These are phyloP conservation scores for Lactarius indigo DNA, from an alignment of 768 basidiomycete species.

Conservation along the genomic window DNA sequence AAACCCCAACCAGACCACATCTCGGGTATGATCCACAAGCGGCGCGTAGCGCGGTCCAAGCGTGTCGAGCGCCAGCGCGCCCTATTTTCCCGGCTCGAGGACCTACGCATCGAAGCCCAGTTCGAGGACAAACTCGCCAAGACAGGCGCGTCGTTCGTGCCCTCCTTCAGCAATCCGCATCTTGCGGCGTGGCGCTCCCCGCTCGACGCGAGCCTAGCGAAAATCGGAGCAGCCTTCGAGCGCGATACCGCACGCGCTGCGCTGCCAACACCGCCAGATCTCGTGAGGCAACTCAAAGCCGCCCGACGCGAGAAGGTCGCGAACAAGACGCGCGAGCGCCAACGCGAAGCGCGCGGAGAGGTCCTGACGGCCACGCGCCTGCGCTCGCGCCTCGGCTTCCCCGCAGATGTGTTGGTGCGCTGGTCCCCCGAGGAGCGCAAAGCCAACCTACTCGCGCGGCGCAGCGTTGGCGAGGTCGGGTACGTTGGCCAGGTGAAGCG, in stretches of 20 bases:
- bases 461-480: constrained; percentile 61
- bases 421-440: constrained; percentile 49
- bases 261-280: constrained; percentile 44
- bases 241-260: constrained; percentile 43
- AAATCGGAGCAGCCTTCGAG: constrained; percentile 35
- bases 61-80: constrained; percentile 39
- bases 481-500: constrained; percentile 67
- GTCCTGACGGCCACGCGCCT: constrained; percentile 45
- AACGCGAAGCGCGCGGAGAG: constrained; percentile 64
- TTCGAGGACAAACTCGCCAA: constrained; percentile 37
- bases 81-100: constrained; percentile 35
- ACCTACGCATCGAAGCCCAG: constrained; percentile 36
- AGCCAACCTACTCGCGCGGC: constrained; percentile 47
- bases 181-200: constrained; percentile 35
- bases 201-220: constrained; percentile 32
- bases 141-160: constrained; percentile 12
- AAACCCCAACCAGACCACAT: constrained; percentile 75
- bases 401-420: constrained; percentile 52
- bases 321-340: constrained; percentile 61
- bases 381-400: constrained; percentile 54
- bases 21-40: constrained; percentile 59
- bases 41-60: constrained; percentile 42
- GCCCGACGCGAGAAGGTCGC: constrained; percentile 58
- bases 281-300: constrained; percentile 46
- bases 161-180: constrained; percentile 27